Percentiles rank a stretch among this genome's conserved stretches.
phyloP scores from a whole-genome alignment of 2,329 filamentous ascomycete species.

The Monosporascus sp. region DNA sequence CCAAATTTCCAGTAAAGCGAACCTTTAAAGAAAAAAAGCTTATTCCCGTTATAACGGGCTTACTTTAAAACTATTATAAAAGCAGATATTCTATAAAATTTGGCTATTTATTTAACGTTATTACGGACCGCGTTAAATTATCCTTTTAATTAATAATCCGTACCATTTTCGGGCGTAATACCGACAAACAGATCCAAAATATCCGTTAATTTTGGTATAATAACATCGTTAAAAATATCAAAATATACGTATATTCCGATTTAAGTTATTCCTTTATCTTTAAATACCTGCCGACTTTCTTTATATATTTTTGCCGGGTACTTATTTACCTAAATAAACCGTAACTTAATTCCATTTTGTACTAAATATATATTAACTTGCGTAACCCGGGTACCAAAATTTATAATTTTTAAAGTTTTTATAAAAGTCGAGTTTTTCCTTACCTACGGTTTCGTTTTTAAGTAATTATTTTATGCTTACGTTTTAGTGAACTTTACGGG shows the following conservation, averaged over 20 bases:
- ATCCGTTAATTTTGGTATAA: background rate
- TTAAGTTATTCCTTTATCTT: conserved; percentile 1
- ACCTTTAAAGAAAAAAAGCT: too few relatives aligned
- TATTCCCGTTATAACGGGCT: background rate
- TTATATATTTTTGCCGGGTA: conserved; percentile 1
- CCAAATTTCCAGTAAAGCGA: too few relatives aligned
- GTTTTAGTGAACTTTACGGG: background rate
- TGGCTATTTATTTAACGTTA: background rate
- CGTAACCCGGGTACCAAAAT: too few relatives aligned
- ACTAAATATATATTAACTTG: background rate
- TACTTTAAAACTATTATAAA: conserved; percentile 1
- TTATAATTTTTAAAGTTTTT: background rate
- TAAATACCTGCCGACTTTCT: conserved; percentile 1
- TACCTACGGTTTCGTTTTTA: background rate
- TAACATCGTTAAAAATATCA: conserved; percentile 1
- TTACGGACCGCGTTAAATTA: background rate
- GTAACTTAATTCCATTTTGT: conserved; percentile 2
- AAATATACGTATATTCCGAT: background rate
- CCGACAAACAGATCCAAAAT: background rate
- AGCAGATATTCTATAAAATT: conserved; percentile 1
- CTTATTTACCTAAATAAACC: conserved; percentile 1
- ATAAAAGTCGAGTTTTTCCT: conserved; percentile 1
- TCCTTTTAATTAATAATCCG: conserved; percentile 1
- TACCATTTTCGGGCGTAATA: background rate
- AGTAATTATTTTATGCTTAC: background rate